phyloP scores from a whole-genome alignment of 2,329 filamentous ascomycete species.

The Claviceps purpurea region DNA sequence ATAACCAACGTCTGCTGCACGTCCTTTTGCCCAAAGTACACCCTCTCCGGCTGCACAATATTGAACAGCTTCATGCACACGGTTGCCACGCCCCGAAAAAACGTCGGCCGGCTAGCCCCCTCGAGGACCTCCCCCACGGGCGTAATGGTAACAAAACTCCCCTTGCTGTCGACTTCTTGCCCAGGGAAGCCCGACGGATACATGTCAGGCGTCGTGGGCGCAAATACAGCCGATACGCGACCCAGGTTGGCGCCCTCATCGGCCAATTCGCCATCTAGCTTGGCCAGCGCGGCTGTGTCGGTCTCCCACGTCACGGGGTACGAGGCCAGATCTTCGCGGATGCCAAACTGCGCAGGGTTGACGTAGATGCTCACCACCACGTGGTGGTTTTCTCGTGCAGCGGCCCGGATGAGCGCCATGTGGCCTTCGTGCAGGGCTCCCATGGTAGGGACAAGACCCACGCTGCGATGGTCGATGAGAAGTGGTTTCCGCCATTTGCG shows the following conservation, averaged over 20 bases:
- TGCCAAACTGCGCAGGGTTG: conserved; percentile 91
- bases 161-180: conserved; percentile 61
- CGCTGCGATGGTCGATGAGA: conserved; percentile 50
- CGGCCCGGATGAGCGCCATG: conserved; percentile 69
- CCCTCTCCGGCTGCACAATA: conserved; percentile 46
- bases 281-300: conserved; percentile 54
- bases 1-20: conserved; percentile 92
- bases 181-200: conserved; percentile 70
- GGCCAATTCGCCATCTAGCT: conserved; percentile 62
- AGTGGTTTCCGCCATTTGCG: conserved; percentile 57
- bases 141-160: conserved; percentile 84
- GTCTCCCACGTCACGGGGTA: conserved; percentile 84
- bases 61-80: conserved; percentile 71
- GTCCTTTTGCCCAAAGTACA: conserved; percentile 96
- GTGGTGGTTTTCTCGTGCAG: conserved; percentile 70
- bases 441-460: conserved; percentile 94
- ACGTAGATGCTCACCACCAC: conserved; percentile 90
- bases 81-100: conserved; percentile 92
- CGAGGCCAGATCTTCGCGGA: conserved; percentile 72
- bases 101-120: conserved; percentile 75
- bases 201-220: conserved; percentile 70
- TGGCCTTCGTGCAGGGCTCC: conserved; percentile 92
- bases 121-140: conserved; percentile 73
- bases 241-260: conserved; percentile 46
- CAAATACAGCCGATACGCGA: conserved; percentile 70